Evolutionary conservation across 129 eudicot genomes (phyloP), one percentile per base, ranked within the genome.

Genomic region (Scalesia atractyloides): DNA sequence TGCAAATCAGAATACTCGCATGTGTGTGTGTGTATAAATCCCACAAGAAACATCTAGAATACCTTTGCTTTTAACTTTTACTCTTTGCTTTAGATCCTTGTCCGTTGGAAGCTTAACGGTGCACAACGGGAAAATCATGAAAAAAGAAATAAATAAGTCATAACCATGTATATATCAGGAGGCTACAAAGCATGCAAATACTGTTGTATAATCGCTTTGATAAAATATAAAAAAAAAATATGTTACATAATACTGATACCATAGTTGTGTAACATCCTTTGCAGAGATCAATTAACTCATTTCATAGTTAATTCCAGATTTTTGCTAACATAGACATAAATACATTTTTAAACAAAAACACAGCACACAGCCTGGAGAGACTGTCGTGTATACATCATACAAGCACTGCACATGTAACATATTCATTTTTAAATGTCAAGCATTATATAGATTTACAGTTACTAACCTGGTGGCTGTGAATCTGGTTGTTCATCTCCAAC

Each of bases 401-500:
- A 62, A 34, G 39, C 52, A 50, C 64, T 18, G 39, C 52, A 50
- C 64, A 64, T 36, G 52, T 20, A 50, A 75, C 0, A 17, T 3
- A 39, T 37, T 12, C 26, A 6, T 4, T 57, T 74, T 64, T 74
- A 5, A 5, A 52, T 65, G 63, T 46, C 15, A 74, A 64, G 26
- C 66, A 75, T 37, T 61, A 50, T 49, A 51, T 50, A 77, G 43
- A 52, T 9, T 61, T 64, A 70, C 60, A 20, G 24, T 70, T 20
- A 18, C 77, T 78, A 78, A 78, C 99, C 99, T 81, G 89, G 65
- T 64, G 76, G 19, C 65, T 73, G 82, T 64, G 67, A 53, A 75
- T 81, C 82, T 52, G 84, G 75, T 76, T 78, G 87, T 63, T 95
- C 99, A 49, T 95, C 99, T 36, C 94, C 96, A 66, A 85, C 99